Evolutionary conservation across 1,284 basidiomycete genomes (phyloP).

Genomic region (Ganoderma multipileum): DNA sequence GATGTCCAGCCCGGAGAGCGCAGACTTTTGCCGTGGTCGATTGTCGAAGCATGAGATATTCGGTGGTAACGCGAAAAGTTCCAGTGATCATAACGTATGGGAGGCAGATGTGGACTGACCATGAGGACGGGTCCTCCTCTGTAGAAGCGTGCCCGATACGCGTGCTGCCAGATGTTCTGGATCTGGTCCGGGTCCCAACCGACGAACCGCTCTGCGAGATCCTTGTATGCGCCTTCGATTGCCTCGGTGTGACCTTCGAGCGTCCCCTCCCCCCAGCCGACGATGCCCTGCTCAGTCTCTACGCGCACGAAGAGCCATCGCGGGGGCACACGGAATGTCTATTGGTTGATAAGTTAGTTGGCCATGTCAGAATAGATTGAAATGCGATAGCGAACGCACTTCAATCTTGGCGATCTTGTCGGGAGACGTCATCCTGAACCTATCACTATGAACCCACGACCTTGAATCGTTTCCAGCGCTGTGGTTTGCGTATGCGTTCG

Average conservation of each 20-base stretch:
- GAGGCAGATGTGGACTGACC: constrained; percentile 44
- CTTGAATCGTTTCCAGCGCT: background rate
- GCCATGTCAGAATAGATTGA: background rate
- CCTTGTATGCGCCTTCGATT: constrained; percentile 73
- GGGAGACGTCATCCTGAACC: constrained; percentile 13
- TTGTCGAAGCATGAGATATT: background rate
- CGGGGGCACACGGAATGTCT: constrained; percentile 75
- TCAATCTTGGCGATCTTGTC: constrained; percentile 35
- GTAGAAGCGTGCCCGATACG: constrained; percentile 74
- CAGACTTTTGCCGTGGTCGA: constrained; percentile 46
- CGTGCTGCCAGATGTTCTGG: constrained; percentile 75
- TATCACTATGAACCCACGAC: background rate
- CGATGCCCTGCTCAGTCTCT: constrained; percentile 68
- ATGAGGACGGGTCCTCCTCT: constrained; percentile 78
- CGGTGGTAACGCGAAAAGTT: background rate
- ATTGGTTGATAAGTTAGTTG: no score
- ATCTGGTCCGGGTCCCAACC: constrained; percentile 75
- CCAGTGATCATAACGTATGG: background rate
- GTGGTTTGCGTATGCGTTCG: constrained; percentile 89
- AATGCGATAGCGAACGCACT: constrained; percentile 13
- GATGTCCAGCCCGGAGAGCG: constrained; percentile 62
- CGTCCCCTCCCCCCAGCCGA: constrained; percentile 77
- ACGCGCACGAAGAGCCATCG: constrained; percentile 82
- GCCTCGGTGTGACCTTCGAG: constrained; percentile 80
- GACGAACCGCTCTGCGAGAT: constrained; percentile 68